Evolutionary conservation across 192 early-diverging fungal genomes (phyloP).

Genomic region (Backusella luteola): DNA sequence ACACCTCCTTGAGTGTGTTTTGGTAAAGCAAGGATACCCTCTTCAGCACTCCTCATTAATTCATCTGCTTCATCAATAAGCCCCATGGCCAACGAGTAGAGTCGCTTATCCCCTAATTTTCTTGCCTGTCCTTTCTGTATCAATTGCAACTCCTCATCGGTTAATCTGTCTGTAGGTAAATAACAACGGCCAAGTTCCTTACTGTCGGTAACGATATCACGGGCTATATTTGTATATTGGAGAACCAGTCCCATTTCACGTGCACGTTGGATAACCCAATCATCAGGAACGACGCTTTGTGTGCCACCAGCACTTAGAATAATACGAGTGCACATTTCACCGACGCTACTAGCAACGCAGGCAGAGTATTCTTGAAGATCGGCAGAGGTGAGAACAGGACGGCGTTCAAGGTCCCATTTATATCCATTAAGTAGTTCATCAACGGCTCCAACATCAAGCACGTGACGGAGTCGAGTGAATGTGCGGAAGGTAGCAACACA

Average conservation of each 20-base stretch:
- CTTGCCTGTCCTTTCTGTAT: conserved; percentile 19
- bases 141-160: neutral
- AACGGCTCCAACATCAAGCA: conserved; percentile 20
- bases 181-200: conserved; percentile 41
- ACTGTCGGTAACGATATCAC: conserved; percentile 52
- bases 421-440: conserved; percentile 37
- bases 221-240: conserved; percentile 51
- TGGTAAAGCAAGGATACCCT: conserved; percentile 38
- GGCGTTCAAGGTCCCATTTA: conserved; percentile 29
- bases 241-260: conserved; percentile 39
- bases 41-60: conserved; percentile 9
- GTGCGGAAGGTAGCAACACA: conserved; percentile 24
- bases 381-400: conserved; percentile 11
- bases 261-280: conserved; percentile 29
- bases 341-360: conserved; percentile 39
- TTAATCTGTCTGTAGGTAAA: conserved; percentile 39
- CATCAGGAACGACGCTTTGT: neutral
- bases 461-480: conserved; percentile 25
- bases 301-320: conserved; percentile 15
- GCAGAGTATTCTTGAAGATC: conserved; percentile 33
- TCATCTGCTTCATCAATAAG: conserved; percentile 30
- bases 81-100: conserved; percentile 16
- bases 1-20: conserved; percentile 35
- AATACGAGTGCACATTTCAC: conserved; percentile 39
- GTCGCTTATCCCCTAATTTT: conserved; percentile 13